A percentile compares a stretch with the other conserved stretches of the same genome.
These are phyloP conservation scores for Saitozyma sp. DNA, from an alignment of 768 basidiomycete species.

Conservation along the genomic window DNA sequence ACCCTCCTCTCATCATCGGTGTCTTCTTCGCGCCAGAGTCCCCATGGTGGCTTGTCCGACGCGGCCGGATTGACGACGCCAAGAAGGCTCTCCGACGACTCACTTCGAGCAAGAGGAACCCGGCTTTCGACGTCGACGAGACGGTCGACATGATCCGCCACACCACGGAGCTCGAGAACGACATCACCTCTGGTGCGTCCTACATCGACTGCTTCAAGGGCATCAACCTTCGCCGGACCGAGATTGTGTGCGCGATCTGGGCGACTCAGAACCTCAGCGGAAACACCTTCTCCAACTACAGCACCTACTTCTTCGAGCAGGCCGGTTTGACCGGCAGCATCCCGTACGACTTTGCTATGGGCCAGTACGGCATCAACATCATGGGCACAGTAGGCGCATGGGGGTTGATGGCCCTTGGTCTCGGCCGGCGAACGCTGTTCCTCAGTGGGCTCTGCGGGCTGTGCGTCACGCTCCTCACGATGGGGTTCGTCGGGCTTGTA, in stretches of 20 bases:
- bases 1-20: slow-evolving; percentile 32
- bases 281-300: slow-evolving; percentile 42
- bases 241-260: slow-evolving; percentile 57
- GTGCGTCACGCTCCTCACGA: slow-evolving; percentile 34
- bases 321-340: slow-evolving; percentile 31
- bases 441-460: slow-evolving; percentile 44
- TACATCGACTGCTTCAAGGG: slow-evolving; percentile 55
- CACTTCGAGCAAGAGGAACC: slow-evolving; percentile 30
- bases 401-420: slow-evolving; percentile 37
- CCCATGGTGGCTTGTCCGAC: slow-evolving; percentile 49
- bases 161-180: slow-evolving; percentile 53
- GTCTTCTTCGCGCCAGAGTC: slow-evolving; percentile 48
- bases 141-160: slow-evolving; percentile 53
- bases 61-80: slow-evolving; percentile 42
- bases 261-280: slow-evolving; percentile 44
- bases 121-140: slow-evolving; percentile 47
- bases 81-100: slow-evolving; percentile 30
- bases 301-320: slow-evolving; percentile 43
- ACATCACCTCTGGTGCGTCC: slow-evolving; percentile 44
- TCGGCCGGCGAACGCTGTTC: slow-evolving; percentile 41
- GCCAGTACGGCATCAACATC: slow-evolving; percentile 44
- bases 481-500: slow-evolving; percentile 47
- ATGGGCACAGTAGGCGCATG: slow-evolving; percentile 37
- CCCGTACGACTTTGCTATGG: slow-evolving; percentile 39
- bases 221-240: slow-evolving; percentile 51